These are phyloP conservation scores for Yamadazyma sp. DNA, from an alignment of 805 yeast genomes.

Conservation along the genomic window DNA sequence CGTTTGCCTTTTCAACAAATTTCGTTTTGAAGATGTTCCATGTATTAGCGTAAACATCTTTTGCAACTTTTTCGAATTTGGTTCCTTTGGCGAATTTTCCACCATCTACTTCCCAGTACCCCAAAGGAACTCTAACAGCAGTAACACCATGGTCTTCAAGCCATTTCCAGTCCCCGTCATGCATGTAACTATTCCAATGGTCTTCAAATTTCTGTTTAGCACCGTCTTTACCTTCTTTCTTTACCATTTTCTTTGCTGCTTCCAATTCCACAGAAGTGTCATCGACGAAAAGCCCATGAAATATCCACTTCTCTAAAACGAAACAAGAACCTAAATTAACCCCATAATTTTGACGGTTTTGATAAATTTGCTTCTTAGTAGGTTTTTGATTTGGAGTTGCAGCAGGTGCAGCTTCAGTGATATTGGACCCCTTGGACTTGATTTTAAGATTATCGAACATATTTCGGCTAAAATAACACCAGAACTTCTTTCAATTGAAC, in stretches of 20 bases:
- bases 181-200: slow-evolving; percentile 65
- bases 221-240: slow-evolving; percentile 49
- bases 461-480: neutral
- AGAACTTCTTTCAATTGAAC: no score
- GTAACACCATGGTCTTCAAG: slow-evolving; percentile 65
- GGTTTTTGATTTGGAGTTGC: slow-evolving; percentile 30
- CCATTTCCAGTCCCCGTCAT: slow-evolving; percentile 79
- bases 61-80: slow-evolving; percentile 51
- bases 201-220: slow-evolving; percentile 52
- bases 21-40: slow-evolving; percentile 60
- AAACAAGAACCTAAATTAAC: slow-evolving; percentile 84
- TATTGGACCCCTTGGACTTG: slow-evolving; percentile 21
- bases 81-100: slow-evolving; percentile 58
- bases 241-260: slow-evolving; percentile 53
- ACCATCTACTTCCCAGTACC: slow-evolving; percentile 82
- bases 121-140: slow-evolving; percentile 81
- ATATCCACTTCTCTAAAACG: slow-evolving; percentile 79
- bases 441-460: slow-evolving; percentile 35
- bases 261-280: slow-evolving; percentile 65
- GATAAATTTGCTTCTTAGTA: slow-evolving; percentile 48
- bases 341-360: slow-evolving; percentile 66
- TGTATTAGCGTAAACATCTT: slow-evolving; percentile 61
- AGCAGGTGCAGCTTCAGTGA: slow-evolving; percentile 14
- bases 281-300: slow-evolving; percentile 55
- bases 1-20: slow-evolving; percentile 57